Percentiles rank a stretch among this genome's conserved stretches.
Evolutionary conservation across 2,329 filamentous ascomycete genomes (phyloP).

Genomic region (Ceratocystis colombiana): DNA sequence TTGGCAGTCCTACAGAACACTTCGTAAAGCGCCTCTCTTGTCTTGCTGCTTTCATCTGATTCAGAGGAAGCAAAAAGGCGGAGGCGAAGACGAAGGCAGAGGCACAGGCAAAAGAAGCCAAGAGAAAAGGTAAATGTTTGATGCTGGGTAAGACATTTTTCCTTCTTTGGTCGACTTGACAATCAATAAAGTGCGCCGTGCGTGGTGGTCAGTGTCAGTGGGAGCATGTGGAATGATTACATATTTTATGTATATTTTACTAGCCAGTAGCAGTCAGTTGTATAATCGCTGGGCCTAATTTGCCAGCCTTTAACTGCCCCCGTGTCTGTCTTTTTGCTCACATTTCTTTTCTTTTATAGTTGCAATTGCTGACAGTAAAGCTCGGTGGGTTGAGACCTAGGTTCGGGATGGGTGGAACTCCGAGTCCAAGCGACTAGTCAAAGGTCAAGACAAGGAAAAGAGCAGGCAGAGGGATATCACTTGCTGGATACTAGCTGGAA

Average conservation of each 20-base stretch:
- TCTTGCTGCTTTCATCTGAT: neutral
- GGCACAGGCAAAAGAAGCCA: too few species aligned
- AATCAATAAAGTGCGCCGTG: too few species aligned
- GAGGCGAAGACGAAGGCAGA: too few species aligned
- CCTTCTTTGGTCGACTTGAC: neutral
- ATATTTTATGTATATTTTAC: too few species aligned
- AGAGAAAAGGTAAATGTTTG: too few species aligned
- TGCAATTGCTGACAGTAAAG: neutral
- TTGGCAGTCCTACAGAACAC: neutral
- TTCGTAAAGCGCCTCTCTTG: too few species aligned
- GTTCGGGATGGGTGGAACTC: neutral
- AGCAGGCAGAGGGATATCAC: neutral
- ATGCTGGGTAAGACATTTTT: neutral
- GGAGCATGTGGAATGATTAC: too few species aligned
- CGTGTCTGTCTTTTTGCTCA: neutral
- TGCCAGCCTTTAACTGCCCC: too few species aligned
- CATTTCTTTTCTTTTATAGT: neutral
- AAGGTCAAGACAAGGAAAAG: neutral
- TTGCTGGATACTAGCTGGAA: too few species aligned
- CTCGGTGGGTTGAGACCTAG: neutral
- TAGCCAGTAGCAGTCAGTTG: too few species aligned
- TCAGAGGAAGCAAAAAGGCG: neutral
- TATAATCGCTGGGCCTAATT: too few species aligned
- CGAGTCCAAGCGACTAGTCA: neutral
- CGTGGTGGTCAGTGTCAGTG: too few species aligned